Conservation (phyloP, 352 stramenopile genomes). For the Globisporangium nagaii region DNA sequence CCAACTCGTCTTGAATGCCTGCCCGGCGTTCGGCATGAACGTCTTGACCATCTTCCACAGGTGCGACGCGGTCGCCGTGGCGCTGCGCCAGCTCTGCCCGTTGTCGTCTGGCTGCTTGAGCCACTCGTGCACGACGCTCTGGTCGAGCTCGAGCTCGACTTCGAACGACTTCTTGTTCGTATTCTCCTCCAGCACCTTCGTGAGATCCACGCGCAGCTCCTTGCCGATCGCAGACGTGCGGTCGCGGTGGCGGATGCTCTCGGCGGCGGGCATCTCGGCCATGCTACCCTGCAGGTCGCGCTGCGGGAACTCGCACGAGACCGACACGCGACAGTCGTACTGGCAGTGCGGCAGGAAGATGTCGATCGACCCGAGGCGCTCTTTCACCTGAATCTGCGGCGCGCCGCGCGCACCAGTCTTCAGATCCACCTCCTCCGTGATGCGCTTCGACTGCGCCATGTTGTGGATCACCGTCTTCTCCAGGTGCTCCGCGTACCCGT, state of each 20-base stretch:
- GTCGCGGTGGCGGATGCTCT: slow-evolving; percentile 71
- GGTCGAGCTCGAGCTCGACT: slow-evolving; percentile 75
- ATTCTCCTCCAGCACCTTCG: slow-evolving; percentile 75
- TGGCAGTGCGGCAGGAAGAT: slow-evolving; percentile 84
- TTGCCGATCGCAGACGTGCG: slow-evolving; percentile 69
- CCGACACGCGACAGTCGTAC: slow-evolving; percentile 81
- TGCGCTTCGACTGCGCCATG: slow-evolving; percentile 66
- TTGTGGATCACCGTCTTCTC: slow-evolving; percentile 81
- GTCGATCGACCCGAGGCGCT: slow-evolving; percentile 75
- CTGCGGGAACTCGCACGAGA: slow-evolving; percentile 76
- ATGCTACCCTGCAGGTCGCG: slow-evolving; percentile 52
- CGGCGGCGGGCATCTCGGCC: slow-evolving; percentile 57
- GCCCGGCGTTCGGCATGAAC: slow-evolving; percentile 75
- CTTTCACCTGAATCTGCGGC: slow-evolving; percentile 71
- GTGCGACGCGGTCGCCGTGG: slow-evolving; percentile 53
- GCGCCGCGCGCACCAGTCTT: slow-evolving; percentile 40
- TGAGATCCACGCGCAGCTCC: slow-evolving; percentile 80
- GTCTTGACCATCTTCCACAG: slow-evolving; percentile 83
- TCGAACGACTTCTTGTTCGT: slow-evolving; percentile 66
- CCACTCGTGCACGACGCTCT: slow-evolving; percentile 66
- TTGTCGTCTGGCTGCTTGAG: slow-evolving; percentile 71
- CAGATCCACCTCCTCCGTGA: slow-evolving; percentile 71
- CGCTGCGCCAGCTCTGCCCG: slow-evolving; percentile 64
- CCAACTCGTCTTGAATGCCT: slow-evolving; percentile 77
- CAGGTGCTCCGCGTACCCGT: slow-evolving; percentile 65